Conservation (phyloP, 1,139 yeast genomes). For the Saccharomyces hybrid region DNA sequence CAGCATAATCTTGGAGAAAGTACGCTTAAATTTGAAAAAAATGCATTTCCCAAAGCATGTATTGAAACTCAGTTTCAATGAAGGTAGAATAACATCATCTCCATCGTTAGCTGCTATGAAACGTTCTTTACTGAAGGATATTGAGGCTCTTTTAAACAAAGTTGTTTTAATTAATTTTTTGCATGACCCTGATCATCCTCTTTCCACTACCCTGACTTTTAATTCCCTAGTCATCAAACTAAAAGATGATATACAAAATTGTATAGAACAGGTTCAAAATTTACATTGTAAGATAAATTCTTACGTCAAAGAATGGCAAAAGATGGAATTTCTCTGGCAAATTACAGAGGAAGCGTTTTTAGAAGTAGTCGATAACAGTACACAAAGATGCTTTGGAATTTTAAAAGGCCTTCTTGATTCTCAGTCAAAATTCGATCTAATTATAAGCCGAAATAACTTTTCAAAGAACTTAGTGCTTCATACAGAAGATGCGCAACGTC, state of each 20-base stretch:
- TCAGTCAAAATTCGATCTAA: background rate
- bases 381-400: background rate
- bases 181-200: background rate
- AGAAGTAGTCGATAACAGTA: background rate
- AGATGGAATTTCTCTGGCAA: constrained; percentile 4
- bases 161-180: background rate
- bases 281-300: background rate
- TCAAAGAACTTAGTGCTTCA: background rate
- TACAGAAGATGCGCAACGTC: constrained; percentile 1
- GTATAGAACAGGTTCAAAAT: background rate
- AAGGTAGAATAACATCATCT: background rate
- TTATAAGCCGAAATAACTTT: background rate
- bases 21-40: background rate
- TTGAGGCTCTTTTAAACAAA: background rate
- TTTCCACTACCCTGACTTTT: background rate
- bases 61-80: background rate
- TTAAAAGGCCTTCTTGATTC: constrained; percentile 1
- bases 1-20: background rate
- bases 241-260: background rate
- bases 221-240: background rate
- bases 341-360: constrained; percentile 5
- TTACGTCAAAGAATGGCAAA: constrained; percentile 5
- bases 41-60: background rate
- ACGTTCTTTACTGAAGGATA: background rate
- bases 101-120: background rate